Evolutionary conservation across 257 asterid genomes (phyloP).

Genomic region (Solanum gandarillasii): DNA sequence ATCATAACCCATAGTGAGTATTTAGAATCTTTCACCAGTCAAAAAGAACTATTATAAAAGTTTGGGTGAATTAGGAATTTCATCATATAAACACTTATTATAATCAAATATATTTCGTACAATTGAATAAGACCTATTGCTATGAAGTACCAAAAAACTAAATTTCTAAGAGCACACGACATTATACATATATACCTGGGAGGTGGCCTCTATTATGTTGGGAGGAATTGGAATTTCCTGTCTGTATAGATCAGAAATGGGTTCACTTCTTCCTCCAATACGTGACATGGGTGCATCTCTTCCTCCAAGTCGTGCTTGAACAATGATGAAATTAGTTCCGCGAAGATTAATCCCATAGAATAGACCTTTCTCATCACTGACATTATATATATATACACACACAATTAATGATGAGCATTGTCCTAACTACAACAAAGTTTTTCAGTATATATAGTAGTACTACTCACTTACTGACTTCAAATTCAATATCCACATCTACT

Average conservation of each 20-base stretch:
- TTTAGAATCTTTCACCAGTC: background rate
- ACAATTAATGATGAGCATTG: background rate
- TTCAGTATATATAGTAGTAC: background rate
- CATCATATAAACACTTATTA: background rate
- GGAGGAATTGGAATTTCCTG: conserved; percentile 43
- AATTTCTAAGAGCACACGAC: too few species aligned
- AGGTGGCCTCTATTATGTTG: conserved; percentile 16
- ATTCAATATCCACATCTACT: background rate
- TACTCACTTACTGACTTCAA: background rate
- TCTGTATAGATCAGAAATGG: conserved; percentile 31
- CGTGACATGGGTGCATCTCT: conserved; percentile 21
- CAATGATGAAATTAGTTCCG: conserved; percentile 37
- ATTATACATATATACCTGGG: conserved; percentile 22
- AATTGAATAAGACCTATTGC: background rate
- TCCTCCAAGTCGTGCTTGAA: conserved; percentile 51
- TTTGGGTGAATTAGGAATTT: background rate
- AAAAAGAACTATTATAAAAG: background rate
- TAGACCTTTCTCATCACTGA: conserved; percentile 56
- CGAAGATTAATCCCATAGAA: conserved; percentile 62
- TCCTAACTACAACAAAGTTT: background rate
- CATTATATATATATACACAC: background rate
- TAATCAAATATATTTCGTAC: background rate
- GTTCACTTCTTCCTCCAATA: conserved; percentile 53
- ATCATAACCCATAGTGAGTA: background rate
- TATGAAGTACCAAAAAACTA: background rate